Percentiles rank a stretch among this genome's conserved stretches.
These are phyloP conservation scores for Mortierella sp. DNA, from an alignment of 371 early-diverging fungal species.

Conservation along the genomic window DNA sequence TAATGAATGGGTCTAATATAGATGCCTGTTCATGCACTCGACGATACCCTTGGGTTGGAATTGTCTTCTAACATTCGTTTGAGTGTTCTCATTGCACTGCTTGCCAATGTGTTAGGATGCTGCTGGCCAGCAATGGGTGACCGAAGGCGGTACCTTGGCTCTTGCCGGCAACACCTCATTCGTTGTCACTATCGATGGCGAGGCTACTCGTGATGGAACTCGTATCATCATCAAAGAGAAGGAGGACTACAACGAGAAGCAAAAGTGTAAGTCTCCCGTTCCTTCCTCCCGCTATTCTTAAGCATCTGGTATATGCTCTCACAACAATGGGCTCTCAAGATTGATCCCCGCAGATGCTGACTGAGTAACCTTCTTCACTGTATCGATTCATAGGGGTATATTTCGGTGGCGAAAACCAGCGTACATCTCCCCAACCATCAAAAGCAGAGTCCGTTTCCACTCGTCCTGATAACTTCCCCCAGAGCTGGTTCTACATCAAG, in stretches of 20 bases:
- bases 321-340: slow-evolving; percentile 7
- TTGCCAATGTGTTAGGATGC: slow-evolving; percentile 24
- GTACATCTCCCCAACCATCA: slow-evolving; percentile 41
- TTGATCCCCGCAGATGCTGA: background rate
- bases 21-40: background rate
- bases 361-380: background rate
- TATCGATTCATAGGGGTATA: slow-evolving; percentile 22
- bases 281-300: background rate
- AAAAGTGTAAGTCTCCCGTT: slow-evolving; percentile 40
- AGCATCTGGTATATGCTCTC: too few relatives aligned
- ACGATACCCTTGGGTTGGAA: background rate
- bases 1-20: slow-evolving; percentile 1
- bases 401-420: slow-evolving; percentile 20
- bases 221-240: slow-evolving; percentile 51
- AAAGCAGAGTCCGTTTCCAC: slow-evolving; percentile 52
- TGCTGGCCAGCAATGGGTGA: slow-evolving; percentile 49
- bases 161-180: slow-evolving; percentile 48
- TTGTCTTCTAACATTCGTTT: too few relatives aligned
- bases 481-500: slow-evolving; percentile 72
- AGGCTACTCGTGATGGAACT: slow-evolving; percentile 47
- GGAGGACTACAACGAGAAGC: slow-evolving; percentile 53
- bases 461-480: slow-evolving; percentile 61
- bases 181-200: slow-evolving; percentile 48
- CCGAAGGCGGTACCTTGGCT: slow-evolving; percentile 50
- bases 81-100: too few relatives aligned